Evolutionary conservation across 129 eudicot species (phyloP), one percentile per base, ranked within the genome.

Genomic region (carrot (Daucus carota)): DNA sequence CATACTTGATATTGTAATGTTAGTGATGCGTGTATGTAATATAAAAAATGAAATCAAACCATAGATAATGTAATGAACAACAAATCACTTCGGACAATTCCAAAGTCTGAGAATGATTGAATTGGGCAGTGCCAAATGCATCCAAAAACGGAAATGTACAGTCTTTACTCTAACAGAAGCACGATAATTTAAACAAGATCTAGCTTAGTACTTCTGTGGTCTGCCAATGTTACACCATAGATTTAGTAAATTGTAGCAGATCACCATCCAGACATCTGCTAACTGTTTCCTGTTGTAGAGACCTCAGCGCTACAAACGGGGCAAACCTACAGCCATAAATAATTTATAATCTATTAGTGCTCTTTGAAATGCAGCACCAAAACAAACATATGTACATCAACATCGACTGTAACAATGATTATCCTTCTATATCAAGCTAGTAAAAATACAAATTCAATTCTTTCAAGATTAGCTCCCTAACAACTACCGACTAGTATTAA

Each of bases 261-360:
- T 40, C 63, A 80, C 60, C 24, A 54, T 75, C 70, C 34, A 63
- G 4, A 76, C 59, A 14, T 47, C 78, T 74, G 75, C 84, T 76
- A 79, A 86, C 80, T 60, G 79, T 63, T 82, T 52, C 85, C 88
- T 41, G 96, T 81, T 36, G 92, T 84, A 1, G 96, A 88, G 44
- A 93, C 98, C 81, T 93, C 98, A 11, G 98, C 81, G 50, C 92
- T 88, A 83, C 98, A 93, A 78, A 93, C 91, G n/a, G 98, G 98
- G 81, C 98, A 93, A 76, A 91, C 91, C 98, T 93, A 84, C 82
- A 86, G 20, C 72, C 54, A 67, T 16, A 75, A 11, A 65, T 75
- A 73, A 59, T 17, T 50, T 38, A 31, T 24, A 70, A 57, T 52
- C 62, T 38, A 63, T 66, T 26, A 70, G 48, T 70, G 40, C 32